phyloP scores from a whole-genome alignment of 345 rosid genomes.

The Eucalyptus globulus region DNA sequence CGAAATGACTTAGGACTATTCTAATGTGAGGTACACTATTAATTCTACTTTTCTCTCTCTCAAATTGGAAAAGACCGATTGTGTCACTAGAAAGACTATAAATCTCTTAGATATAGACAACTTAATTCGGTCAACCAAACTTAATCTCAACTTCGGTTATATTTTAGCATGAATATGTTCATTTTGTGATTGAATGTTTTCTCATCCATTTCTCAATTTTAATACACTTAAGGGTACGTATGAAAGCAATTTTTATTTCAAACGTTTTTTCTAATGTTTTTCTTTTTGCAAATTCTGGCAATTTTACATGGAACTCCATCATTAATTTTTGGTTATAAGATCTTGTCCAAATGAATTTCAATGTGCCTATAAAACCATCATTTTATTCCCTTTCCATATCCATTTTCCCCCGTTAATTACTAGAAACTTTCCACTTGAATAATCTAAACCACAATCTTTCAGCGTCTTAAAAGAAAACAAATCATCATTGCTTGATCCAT shows the following conservation, averaged over 20 bases:
- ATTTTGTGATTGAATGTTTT: not conserved
- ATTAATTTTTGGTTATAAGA: not conserved
- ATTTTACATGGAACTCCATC: not conserved
- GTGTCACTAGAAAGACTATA: not conserved
- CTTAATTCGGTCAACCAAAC: not conserved
- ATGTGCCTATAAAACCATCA: not conserved
- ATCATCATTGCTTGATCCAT: not conserved
- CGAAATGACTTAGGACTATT: not conserved
- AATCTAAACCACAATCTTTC: fast-evolving
- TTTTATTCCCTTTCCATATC: not conserved
- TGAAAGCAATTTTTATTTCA: not conserved
- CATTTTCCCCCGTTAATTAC: not conserved
- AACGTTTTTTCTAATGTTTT: not conserved
- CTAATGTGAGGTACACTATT: not conserved
- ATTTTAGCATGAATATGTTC: not conserved
- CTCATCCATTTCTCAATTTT: not conserved
- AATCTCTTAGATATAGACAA: not conserved
- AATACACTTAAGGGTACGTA: not conserved
- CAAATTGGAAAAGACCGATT: fast-evolving
- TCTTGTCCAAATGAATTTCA: not conserved
- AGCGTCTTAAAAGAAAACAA: too few species aligned
- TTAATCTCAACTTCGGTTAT: not conserved
- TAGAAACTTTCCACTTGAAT: not conserved
- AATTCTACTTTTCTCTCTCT: not conserved
- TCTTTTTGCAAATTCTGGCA: fast-evolving